Evolutionary conservation across 1,139 yeast genomes (phyloP).

Genomic region (Debaryomycetaceae sp.): DNA sequence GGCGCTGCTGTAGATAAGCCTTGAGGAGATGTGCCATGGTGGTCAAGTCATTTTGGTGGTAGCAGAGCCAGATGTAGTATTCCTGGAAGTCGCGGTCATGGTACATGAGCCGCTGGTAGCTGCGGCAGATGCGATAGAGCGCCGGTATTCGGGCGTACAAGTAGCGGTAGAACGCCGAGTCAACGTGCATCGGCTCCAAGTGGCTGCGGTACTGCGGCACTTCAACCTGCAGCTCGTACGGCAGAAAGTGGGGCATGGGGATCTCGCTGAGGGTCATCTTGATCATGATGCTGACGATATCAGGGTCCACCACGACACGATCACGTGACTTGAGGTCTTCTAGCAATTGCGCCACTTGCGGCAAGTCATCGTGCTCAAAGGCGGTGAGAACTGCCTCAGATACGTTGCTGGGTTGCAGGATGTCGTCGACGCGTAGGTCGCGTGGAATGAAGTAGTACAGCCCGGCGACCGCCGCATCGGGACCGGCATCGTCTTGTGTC

Average conservation of each 20-base stretch:
- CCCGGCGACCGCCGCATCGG: conserved; percentile 4
- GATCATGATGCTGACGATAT: conserved; percentile 7
- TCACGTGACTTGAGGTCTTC: background rate
- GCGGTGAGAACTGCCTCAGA: conserved; percentile 6
- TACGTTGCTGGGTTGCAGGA: conserved; percentile 3
- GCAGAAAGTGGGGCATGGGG: conserved; percentile 7
- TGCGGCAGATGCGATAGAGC: conserved; percentile 17
- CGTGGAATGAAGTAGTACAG: conserved; percentile 5
- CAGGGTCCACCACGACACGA: conserved; percentile 7
- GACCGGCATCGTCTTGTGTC: background rate
- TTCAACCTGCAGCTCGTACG: conserved; percentile 7
- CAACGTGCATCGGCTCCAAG: conserved; percentile 9
- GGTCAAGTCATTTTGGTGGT: conserved; percentile 27
- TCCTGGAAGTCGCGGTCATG: conserved; percentile 17
- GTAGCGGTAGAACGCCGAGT: conserved; percentile 12
- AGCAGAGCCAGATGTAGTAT: conserved; percentile 28
- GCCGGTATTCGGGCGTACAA: conserved; percentile 16
- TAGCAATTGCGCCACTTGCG: conserved; percentile 3
- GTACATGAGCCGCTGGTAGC: conserved; percentile 13
- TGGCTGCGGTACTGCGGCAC: conserved; percentile 7
- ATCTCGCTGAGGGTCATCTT: conserved; percentile 8
- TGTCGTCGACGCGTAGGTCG: conserved; percentile 5
- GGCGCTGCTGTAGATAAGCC: conserved; percentile 14
- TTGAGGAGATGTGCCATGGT: conserved; percentile 18
- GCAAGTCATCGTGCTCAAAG: conserved; percentile 7